These are phyloP conservation scores for Cyberlindnera maclurae DNA, from an alignment of 805 yeast species.

Conservation along the genomic window DNA sequence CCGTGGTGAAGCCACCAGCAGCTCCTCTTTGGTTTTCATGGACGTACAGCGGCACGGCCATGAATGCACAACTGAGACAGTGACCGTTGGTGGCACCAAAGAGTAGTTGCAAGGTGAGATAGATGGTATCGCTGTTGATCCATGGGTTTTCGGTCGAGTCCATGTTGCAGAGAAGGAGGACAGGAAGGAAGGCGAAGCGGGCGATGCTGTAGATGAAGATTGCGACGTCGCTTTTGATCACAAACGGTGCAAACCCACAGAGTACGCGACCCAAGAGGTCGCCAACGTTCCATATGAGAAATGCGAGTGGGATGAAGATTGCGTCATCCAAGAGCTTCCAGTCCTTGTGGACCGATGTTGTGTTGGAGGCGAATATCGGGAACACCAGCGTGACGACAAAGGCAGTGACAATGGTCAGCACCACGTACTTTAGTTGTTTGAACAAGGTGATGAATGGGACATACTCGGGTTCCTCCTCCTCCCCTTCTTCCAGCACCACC, in stretches of 20 bases:
- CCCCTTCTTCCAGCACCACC: constrained; percentile 1
- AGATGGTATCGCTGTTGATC: constrained; percentile 54
- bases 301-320: constrained; percentile 68
- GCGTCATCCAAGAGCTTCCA: constrained; percentile 21
- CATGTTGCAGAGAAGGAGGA: constrained; percentile 63
- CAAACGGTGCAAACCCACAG: constrained; percentile 44
- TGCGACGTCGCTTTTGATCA: constrained; percentile 34
- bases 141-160: constrained; percentile 18
- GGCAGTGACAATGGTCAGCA: constrained; percentile 61
- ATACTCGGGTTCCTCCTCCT: constrained; percentile 21
- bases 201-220: constrained; percentile 48
- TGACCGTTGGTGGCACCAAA: constrained; percentile 92
- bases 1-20: constrained; percentile 88
- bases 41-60: constrained; percentile 58
- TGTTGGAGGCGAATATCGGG: constrained; percentile 83
- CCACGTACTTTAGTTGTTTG: constrained; percentile 56
- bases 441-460: constrained; percentile 59
- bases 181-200: constrained; percentile 59
- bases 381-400: constrained; percentile 71
- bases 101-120: constrained; percentile 59
- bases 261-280: constrained; percentile 72
- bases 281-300: constrained; percentile 83
- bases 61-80: constrained; percentile 69
- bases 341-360: constrained; percentile 40
- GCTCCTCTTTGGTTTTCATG: constrained; percentile 72